These are phyloP conservation scores for Xerocomus minutiporus DNA, from an alignment of 1,284 basidiomycete genomes.

Conservation along the genomic window DNA sequence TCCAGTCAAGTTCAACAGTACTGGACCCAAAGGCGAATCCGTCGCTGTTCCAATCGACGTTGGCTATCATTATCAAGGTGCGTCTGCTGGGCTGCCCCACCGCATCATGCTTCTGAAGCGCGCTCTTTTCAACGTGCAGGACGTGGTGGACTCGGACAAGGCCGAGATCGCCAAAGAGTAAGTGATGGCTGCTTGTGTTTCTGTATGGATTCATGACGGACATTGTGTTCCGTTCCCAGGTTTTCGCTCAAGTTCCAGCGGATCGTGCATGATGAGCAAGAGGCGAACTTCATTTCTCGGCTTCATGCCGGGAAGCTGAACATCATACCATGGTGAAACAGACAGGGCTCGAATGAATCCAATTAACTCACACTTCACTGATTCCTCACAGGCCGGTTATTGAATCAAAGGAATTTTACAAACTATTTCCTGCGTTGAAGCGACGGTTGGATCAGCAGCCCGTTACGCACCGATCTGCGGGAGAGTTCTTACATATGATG, in stretches of 20 bases:
- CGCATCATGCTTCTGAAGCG: neutral
- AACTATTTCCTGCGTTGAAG: conserved; percentile 45
- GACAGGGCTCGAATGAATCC: neutral
- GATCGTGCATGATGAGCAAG: conserved; percentile 57
- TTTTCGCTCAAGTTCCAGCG: conserved; percentile 51
- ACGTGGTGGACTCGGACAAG: conserved; percentile 56
- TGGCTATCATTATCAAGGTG: conserved; percentile 63
- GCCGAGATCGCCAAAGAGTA: conserved; percentile 55
- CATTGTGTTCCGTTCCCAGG: conserved; percentile 25
- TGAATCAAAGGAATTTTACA: conserved; percentile 53
- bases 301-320: conserved; percentile 50
- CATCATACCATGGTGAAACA: conserved; percentile 48
- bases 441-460: conserved; percentile 43
- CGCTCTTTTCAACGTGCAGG: conserved; percentile 31
- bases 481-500: conserved; percentile 51
- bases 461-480: conserved; percentile 46
- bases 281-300: conserved; percentile 55
- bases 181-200: conserved; percentile 8
- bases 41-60: conserved; percentile 52
- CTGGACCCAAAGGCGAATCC: conserved; percentile 57
- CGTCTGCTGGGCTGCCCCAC: neutral
- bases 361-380: neutral
- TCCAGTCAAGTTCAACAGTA: conserved; percentile 57
- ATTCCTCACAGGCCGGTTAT: neutral
- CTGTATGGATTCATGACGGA: neutral